Percentiles rank a stretch among this genome's conserved stretches.
These are phyloP conservation scores for Fusarium setosum DNA, from an alignment of 2,329 filamentous ascomycete genomes.

Conservation along the genomic window DNA sequence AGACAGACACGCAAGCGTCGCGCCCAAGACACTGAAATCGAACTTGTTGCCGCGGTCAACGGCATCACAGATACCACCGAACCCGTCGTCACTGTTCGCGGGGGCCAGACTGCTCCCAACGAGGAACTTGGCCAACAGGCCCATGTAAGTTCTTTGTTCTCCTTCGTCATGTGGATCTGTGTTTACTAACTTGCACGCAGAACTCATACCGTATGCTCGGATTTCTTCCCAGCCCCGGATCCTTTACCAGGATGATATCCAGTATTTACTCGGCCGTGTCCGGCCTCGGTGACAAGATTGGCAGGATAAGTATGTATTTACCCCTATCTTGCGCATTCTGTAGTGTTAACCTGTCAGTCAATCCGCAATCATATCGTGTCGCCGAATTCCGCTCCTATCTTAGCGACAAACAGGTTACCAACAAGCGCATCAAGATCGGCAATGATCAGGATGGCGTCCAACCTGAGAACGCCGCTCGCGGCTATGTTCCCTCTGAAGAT, in stretches of 20 bases:
- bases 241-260: constrained; percentile 46
- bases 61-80: constrained; percentile 20
- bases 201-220: constrained; percentile 38
- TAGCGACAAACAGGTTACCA: constrained; percentile 33
- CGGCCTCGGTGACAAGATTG: constrained; percentile 41
- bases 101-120: constrained; percentile 19
- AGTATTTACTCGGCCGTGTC: constrained; percentile 40
- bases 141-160: constrained; percentile 17
- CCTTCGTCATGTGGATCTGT: neutral
- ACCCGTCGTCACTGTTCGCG: constrained; percentile 32
- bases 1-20: constrained; percentile 44
- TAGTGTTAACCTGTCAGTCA: constrained; percentile 31
- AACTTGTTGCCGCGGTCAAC: constrained; percentile 43
- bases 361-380: constrained; percentile 38
- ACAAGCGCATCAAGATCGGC: constrained; percentile 44
- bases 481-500: neutral
- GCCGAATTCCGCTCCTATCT: constrained; percentile 40
- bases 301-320: constrained; percentile 36
- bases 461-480: neutral
- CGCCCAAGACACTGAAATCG: constrained; percentile 45
- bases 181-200: constrained; percentile 16
- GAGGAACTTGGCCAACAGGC: constrained; percentile 18
- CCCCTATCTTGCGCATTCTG: neutral
- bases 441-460: constrained; percentile 15
- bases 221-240: constrained; percentile 25